phyloP scores from a whole-genome alignment of 257 asterid species.

The Eucommia ulmoides region DNA sequence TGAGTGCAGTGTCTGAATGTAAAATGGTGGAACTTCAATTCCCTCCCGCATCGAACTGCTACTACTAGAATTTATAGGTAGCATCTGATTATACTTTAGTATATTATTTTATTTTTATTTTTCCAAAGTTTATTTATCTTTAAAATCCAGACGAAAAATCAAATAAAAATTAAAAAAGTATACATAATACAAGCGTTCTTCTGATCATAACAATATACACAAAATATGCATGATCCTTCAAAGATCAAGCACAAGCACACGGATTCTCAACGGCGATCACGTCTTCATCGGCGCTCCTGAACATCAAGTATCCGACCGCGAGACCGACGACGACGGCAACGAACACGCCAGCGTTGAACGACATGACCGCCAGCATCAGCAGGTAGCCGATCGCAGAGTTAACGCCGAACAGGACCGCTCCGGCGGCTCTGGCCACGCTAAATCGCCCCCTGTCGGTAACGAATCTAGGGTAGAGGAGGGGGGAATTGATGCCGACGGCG shows the following conservation, averaged over 20 bases:
- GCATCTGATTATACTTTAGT: no score
- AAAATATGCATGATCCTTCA: no score
- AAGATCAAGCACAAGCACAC: conserved; percentile 79
- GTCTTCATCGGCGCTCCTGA: conserved; percentile 50
- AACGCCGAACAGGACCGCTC: conserved; percentile 46
- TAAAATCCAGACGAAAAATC: no score
- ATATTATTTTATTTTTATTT: no score
- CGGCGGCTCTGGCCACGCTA: conserved; percentile 25
- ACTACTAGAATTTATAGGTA: no score
- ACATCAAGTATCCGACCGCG: conserved; percentile 50
- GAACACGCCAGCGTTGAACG: conserved; percentile 78
- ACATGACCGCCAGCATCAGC: conserved; percentile 83
- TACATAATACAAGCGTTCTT: no score
- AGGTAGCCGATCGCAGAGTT: conserved; percentile 76
- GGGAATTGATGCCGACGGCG: conserved; percentile 12
- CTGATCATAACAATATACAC: no score
- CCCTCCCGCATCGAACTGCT: no score
- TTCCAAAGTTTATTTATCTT: no score
- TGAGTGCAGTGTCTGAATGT: no score
- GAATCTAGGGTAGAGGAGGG: conserved; percentile 29
- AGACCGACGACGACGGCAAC: conserved; percentile 59
- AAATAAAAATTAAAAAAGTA: no score
- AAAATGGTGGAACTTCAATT: no score
- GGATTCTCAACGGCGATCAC: conserved; percentile 39
- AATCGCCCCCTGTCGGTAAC: conserved; percentile 11